phyloP scores from a whole-genome alignment of 2,329 filamentous ascomycete species.

The Diaporthe helianthi region DNA sequence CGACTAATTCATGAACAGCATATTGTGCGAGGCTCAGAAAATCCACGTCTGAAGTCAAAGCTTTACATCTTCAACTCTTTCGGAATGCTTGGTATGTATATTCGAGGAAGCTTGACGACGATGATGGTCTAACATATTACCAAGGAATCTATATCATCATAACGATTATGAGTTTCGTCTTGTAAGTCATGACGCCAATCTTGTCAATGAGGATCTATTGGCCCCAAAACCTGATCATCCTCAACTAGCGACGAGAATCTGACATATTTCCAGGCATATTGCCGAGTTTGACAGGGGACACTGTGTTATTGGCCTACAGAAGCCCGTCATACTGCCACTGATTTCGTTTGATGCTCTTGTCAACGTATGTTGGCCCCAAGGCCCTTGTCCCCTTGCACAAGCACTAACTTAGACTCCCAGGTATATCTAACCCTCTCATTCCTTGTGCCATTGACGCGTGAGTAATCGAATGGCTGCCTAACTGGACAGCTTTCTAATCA shows the following conservation, averaged over 20 bases:
- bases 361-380: background rate
- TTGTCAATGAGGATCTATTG: background rate
- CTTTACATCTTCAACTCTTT: constrained; percentile 18
- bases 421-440: constrained; percentile 7
- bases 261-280: background rate
- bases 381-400: no score
- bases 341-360: constrained; percentile 6
- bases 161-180: constrained; percentile 3
- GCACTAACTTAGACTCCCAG: background rate
- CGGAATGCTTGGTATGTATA: constrained; percentile 14
- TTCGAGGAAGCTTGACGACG: background rate
- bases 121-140: background rate
- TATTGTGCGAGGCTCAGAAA: constrained; percentile 9
- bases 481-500: background rate
- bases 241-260: background rate
- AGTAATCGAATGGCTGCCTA: background rate
- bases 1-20: background rate
- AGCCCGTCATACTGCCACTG: constrained; percentile 11
- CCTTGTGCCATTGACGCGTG: constrained; percentile 5
- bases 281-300: constrained; percentile 15
- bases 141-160: background rate
- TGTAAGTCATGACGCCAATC: background rate
- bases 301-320: constrained; percentile 15
- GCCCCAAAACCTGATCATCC: no score
- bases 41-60: constrained; percentile 12